Conservation (phyloP, 2,329 filamentous ascomycete genomes). For the Aspergillus thermomutatus region DNA sequence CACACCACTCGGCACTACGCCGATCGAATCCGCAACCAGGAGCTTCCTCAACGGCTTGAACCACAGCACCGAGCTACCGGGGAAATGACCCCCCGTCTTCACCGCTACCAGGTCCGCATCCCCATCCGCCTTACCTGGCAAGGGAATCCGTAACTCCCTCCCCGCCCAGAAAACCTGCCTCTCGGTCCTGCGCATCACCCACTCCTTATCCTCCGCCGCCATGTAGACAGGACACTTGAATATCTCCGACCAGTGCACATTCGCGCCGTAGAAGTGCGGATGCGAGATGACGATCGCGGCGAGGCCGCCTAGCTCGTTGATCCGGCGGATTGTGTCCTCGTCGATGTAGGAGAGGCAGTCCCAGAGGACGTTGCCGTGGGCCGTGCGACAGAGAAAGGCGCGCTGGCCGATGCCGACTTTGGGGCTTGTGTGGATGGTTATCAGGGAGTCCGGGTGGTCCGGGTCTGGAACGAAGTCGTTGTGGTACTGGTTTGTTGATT, state of each 20-base stretch:
- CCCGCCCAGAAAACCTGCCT: constrained; percentile 29
- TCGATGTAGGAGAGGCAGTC: constrained; percentile 72
- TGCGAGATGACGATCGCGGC: constrained; percentile 72
- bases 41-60: constrained; percentile 59
- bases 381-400: constrained; percentile 64
- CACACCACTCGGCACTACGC: constrained; percentile 58
- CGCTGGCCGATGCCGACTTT: constrained; percentile 73
- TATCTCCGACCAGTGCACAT: constrained; percentile 66
- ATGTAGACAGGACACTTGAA: constrained; percentile 71
- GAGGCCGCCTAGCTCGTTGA: constrained; percentile 63
- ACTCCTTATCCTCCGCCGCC: constrained; percentile 61
- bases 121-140: not conserved
- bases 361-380: constrained; percentile 71
- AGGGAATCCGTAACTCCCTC: constrained; percentile 39
- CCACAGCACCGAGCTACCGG: constrained; percentile 66
- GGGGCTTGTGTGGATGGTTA: constrained; percentile 38
- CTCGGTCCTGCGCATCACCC: constrained; percentile 52
- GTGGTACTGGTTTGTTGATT: constrained; percentile 15
- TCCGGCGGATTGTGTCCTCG: constrained; percentile 54
- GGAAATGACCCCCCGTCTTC: constrained; percentile 76
- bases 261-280: constrained; percentile 78
- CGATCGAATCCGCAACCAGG: constrained; percentile 74
- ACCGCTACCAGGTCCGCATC: constrained; percentile 51
- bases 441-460: constrained; percentile 12
- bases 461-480: constrained; percentile 20